phyloP scores from a whole-genome alignment of 352 stramenopile species.

The Thraustochytrium sp. region DNA sequence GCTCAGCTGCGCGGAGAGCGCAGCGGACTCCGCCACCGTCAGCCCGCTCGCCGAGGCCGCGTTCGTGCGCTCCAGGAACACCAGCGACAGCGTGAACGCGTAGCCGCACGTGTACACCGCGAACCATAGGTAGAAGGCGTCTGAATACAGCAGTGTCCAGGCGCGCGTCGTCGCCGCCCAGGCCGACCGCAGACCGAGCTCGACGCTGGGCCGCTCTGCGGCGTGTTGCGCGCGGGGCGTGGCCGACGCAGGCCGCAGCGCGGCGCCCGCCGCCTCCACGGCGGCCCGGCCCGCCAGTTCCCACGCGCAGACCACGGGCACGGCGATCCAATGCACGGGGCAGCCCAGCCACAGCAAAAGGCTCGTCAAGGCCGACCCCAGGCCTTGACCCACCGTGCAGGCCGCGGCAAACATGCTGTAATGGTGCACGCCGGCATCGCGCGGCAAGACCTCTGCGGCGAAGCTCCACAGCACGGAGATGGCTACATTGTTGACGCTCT shows the following conservation, averaged over 20 bases:
- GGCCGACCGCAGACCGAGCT: neutral
- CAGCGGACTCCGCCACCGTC: neutral
- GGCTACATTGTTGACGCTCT: slow-evolving; percentile 7
- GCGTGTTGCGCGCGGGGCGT: no score
- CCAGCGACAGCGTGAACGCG: neutral
- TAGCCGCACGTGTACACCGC: slow-evolving; percentile 9
- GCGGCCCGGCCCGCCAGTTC: no score
- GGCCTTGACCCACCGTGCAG: slow-evolving; percentile 22
- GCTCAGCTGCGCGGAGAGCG: neutral
- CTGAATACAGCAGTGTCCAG: neutral
- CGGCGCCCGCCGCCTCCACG: no score
- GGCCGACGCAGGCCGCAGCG: no score
- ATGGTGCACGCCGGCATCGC: neutral
- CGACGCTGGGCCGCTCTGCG: no score
- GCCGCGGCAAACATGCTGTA: slow-evolving; percentile 33
- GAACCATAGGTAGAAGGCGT: neutral
- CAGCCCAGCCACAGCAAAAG: neutral
- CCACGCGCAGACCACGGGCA: no score
- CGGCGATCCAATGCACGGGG: no score
- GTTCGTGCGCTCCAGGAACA: neutral
- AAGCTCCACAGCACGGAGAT: slow-evolving; percentile 33
- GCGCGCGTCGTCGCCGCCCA: no score
- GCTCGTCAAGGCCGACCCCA: neutral
- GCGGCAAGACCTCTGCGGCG: neutral
- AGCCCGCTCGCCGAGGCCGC: neutral